Percentiles rank a stretch among this genome's conserved stretches.
Conservation (phyloP, 2,329 filamentous ascomycete species). For the Colletotrichum acutatum region DNA sequence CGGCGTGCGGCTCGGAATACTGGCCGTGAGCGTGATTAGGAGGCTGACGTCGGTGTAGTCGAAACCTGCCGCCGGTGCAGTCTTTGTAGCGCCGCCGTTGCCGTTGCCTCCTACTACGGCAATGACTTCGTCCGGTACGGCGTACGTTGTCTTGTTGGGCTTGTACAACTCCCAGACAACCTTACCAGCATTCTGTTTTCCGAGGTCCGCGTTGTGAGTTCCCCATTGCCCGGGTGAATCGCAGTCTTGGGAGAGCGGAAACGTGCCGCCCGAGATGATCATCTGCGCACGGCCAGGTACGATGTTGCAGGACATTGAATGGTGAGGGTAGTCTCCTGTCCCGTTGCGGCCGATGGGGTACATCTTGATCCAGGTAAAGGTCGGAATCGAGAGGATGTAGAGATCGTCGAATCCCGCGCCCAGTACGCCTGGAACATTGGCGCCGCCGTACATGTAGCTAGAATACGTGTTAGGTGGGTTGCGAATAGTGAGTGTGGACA, state of each 20-base stretch:
- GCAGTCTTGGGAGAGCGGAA: slow-evolving; percentile 60
- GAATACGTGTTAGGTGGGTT: slow-evolving; percentile 6
- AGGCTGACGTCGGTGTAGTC: slow-evolving; percentile 60
- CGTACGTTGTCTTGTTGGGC: slow-evolving; percentile 61
- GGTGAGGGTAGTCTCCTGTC: slow-evolving; percentile 57
- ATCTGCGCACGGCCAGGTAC: slow-evolving; percentile 65
- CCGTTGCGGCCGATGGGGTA: slow-evolving; percentile 54
- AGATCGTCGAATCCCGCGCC: slow-evolving; percentile 68
- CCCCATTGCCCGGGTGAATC: slow-evolving; percentile 65
- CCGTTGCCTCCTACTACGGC: slow-evolving; percentile 61
- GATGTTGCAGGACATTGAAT: slow-evolving; percentile 69
- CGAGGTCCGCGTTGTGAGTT: slow-evolving; percentile 66
- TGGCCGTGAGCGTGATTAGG: slow-evolving; percentile 63
- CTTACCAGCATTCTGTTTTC: slow-evolving; percentile 57
- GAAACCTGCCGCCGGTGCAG: slow-evolving; percentile 60
- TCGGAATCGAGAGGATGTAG: slow-evolving; percentile 70
- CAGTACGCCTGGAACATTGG: slow-evolving; percentile 53
- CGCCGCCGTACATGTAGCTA: slow-evolving; percentile 72
- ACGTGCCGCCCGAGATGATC: slow-evolving; percentile 71
- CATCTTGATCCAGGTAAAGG: slow-evolving; percentile 72
- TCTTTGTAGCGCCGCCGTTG: slow-evolving; percentile 64
- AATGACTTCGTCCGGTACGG: slow-evolving; percentile 63
- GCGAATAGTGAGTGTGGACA: background rate
- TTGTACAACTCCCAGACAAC: slow-evolving; percentile 63
- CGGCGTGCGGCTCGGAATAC: slow-evolving; percentile 57